phyloP scores from a whole-genome alignment of 2,329 filamentous ascomycete genomes.

The Sordariomycetes sp. region DNA sequence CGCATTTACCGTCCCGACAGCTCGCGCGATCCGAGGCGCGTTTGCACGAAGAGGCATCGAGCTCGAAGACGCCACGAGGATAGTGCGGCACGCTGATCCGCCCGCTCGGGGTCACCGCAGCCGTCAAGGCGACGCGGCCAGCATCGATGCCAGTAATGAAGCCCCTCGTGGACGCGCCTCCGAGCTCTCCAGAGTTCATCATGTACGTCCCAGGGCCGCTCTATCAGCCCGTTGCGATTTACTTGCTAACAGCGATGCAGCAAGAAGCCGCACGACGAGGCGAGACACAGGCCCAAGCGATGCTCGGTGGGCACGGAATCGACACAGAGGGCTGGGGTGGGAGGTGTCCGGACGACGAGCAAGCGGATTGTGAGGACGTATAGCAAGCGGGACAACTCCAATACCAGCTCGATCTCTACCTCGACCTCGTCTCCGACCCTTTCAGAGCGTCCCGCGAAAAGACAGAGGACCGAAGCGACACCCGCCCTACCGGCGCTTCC shows the following conservation, averaged over 20 bases:
- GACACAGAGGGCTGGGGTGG: not conserved
- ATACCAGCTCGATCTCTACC: constrained; percentile 9
- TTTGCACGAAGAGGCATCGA: not conserved
- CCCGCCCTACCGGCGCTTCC: not conserved
- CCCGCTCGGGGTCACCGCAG: too few relatives aligned
- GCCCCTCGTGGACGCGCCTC: constrained; percentile 1
- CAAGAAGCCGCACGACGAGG: constrained; percentile 4
- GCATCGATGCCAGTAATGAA: not conserved
- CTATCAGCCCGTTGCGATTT: not conserved
- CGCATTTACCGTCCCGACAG: too few relatives aligned
- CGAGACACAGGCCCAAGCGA: constrained; percentile 2
- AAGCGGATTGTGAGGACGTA: constrained; percentile 21
- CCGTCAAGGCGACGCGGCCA: not conserved
- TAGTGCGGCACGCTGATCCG: not conserved
- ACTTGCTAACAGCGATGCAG: not conserved
- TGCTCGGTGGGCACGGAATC: not conserved
- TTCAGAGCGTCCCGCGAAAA: not conserved
- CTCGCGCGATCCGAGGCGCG: not conserved
- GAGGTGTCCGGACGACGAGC: not conserved
- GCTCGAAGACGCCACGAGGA: not conserved
- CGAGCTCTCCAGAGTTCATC: constrained; percentile 4
- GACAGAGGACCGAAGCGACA: not conserved
- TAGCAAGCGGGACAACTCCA: constrained; percentile 16
- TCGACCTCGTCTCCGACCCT: constrained; percentile 7
- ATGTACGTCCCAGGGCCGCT: not conserved